Percentiles rank a stretch among this genome's conserved stretches.
These are phyloP conservation scores for Leishmania mexicana DNA, from an alignment of 208 protist genomes.

Conservation along the genomic window DNA sequence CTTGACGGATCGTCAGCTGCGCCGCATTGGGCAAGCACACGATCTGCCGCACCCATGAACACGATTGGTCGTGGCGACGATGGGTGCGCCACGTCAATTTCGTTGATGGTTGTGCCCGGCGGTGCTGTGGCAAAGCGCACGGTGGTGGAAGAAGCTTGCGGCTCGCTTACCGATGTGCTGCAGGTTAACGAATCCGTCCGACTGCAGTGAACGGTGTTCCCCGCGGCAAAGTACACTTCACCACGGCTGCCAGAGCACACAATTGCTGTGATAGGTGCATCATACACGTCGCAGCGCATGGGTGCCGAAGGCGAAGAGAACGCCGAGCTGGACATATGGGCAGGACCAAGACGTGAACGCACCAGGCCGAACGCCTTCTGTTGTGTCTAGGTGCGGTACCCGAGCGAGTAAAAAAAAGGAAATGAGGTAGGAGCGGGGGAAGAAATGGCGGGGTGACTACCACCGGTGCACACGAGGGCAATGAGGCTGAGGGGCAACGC, in stretches of 20 bases:
- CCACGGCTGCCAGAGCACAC: not conserved
- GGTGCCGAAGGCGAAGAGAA: not conserved
- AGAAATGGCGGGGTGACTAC: not conserved
- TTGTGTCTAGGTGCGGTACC: not conserved
- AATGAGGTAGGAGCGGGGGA: not conserved
- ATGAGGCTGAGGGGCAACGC: not conserved
- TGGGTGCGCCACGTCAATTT: not conserved
- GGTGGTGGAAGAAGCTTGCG: not conserved
- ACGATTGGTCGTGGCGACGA: not conserved
- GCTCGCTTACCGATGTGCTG: not conserved
- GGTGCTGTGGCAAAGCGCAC: conserved; percentile 7
- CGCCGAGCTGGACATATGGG: not conserved
- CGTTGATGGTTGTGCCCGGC: conserved; percentile 17
- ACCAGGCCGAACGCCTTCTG: not conserved
- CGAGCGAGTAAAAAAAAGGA: not conserved
- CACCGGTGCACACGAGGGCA: not conserved
- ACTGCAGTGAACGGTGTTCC: conserved; percentile 37
- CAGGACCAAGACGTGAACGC: not conserved
- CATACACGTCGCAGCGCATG: conserved; percentile 8
- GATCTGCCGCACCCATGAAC: conserved; percentile 27
- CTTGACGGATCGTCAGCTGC: not conserved
- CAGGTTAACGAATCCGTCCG: not conserved
- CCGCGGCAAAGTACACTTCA: conserved; percentile 41
- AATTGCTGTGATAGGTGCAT: conserved; percentile 49
- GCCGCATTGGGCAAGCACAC: conserved; percentile 13